Evolutionary conservation across 305 asterid species (phyloP).

Genomic region (Rubia peregrina): DNA sequence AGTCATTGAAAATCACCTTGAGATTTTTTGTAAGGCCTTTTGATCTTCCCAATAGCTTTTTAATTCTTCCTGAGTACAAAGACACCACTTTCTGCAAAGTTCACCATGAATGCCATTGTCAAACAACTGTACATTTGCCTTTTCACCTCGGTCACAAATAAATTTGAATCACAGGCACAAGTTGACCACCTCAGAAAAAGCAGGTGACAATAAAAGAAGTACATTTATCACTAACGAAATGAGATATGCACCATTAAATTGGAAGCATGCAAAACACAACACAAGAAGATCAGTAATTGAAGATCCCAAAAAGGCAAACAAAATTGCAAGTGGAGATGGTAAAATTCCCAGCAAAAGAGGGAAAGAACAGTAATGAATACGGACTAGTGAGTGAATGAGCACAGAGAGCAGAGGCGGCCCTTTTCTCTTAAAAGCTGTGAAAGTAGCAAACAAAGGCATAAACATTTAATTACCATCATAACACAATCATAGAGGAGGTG

Average conservation of each 20-base stretch:
- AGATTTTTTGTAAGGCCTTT: constrained; percentile 26
- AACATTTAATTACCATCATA: constrained; percentile 43
- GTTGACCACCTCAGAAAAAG: constrained; percentile 1
- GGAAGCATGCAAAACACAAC: neutral
- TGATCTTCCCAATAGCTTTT: constrained; percentile 39
- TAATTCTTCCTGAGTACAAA: constrained; percentile 48
- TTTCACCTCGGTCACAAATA: neutral
- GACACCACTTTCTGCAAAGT: constrained; percentile 53
- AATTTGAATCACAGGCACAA: neutral
- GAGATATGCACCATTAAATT: neutral
- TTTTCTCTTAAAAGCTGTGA: constrained; percentile 39
- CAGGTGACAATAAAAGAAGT: neutral
- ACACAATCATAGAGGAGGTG: constrained; percentile 29
- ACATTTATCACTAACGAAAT: neutral
- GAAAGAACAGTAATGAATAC: constrained; percentile 39
- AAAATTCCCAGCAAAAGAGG: constrained; percentile 41
- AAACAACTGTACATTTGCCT: constrained; percentile 11
- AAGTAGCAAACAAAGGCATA: constrained; percentile 34
- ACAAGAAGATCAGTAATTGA: neutral
- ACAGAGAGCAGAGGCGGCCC: constrained; percentile 11
- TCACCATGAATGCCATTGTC: constrained; percentile 4
- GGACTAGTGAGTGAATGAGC: constrained; percentile 5
- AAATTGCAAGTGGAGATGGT: constrained; percentile 6
- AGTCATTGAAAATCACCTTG: constrained; percentile 68
- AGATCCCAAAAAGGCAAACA: constrained; percentile 4